Conservation (phyloP, 2,329 filamentous ascomycete genomes). For the Botryotinia calthae region DNA sequence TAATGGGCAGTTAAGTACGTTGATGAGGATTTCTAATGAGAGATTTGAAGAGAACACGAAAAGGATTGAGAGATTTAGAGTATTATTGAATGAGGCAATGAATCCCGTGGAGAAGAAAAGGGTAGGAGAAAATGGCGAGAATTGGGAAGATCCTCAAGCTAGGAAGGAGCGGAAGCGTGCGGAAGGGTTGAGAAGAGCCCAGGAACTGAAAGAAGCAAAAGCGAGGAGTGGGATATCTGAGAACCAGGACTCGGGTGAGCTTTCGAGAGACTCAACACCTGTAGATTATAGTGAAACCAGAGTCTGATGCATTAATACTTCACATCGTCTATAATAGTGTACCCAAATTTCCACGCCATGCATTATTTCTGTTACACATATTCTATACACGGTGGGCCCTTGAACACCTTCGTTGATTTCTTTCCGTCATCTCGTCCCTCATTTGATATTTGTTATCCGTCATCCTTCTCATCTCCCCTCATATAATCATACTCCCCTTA, state of each 20-base stretch:
- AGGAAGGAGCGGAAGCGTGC: slow-evolving; percentile 55
- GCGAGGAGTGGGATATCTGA: not conserved
- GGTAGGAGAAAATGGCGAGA: slow-evolving; percentile 41
- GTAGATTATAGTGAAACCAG: slow-evolving; percentile 4
- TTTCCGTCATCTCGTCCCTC: not conserved
- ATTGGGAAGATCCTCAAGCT: slow-evolving; percentile 55
- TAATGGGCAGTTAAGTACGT: slow-evolving; percentile 62
- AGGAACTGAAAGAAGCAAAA: slow-evolving; percentile 23
- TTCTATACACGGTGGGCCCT: slow-evolving; percentile 20
- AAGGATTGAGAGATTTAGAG: slow-evolving; percentile 63
- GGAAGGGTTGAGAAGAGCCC: slow-evolving; percentile 55
- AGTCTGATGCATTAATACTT: not conserved
- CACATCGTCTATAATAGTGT: not conserved
- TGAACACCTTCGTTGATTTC: not conserved
- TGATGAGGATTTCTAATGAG: slow-evolving; percentile 71
- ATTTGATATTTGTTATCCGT: not conserved
- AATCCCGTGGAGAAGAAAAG: slow-evolving; percentile 29
- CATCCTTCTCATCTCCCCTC: not conserved
- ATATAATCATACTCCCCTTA: slow-evolving; percentile 20
- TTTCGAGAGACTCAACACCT: not conserved
- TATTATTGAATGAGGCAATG: slow-evolving; percentile 38
- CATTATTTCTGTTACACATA: slow-evolving; percentile 22
- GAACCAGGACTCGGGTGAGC: not conserved
- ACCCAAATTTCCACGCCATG: not conserved
- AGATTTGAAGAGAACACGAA: slow-evolving; percentile 68